phyloP scores from a whole-genome alignment of 1,284 basidiomycete genomes.

The Sphagnurus paluster region DNA sequence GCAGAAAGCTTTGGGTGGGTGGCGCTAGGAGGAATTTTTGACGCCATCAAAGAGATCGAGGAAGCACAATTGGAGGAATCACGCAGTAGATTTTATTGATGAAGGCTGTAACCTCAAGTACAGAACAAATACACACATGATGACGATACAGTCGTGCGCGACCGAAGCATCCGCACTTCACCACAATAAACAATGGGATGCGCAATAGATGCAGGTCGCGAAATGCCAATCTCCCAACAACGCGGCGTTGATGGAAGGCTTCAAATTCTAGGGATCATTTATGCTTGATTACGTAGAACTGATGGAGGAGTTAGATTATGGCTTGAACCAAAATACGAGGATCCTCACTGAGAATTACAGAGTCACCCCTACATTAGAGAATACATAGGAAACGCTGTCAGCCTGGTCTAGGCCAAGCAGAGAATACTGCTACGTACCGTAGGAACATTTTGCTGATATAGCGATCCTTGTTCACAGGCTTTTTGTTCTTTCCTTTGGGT shows the following conservation, averaged over 20 bases:
- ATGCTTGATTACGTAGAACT: constrained; percentile 90
- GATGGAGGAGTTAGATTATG: constrained; percentile 13
- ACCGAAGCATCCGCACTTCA: background rate
- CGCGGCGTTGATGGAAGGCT: background rate
- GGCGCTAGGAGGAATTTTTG: constrained; percentile 54
- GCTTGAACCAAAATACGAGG: background rate
- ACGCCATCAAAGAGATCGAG: constrained; percentile 39
- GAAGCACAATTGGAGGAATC: constrained; percentile 22
- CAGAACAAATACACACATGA: constrained; percentile 7
- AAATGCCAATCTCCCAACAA: background rate
- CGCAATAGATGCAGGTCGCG: background rate
- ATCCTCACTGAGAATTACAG: constrained; percentile 87
- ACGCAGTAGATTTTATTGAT: constrained; percentile 21
- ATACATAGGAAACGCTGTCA: too few relatives aligned
- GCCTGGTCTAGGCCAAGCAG: constrained; percentile 15
- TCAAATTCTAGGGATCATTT: background rate
- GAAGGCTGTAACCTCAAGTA: constrained; percentile 6
- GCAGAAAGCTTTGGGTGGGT: constrained; percentile 63
- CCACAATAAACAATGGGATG: background rate
- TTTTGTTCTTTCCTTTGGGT: constrained; percentile 98
- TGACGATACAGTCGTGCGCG: constrained; percentile 1
- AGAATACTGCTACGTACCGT: constrained; percentile 48
- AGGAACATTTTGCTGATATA: constrained; percentile 99
- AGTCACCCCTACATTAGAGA: constrained; percentile 87
- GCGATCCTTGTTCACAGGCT: constrained; percentile 97